Evolutionary conservation across 2,329 filamentous ascomycete genomes (phyloP), one percentile per base, ranked within the genome.

Genomic region (Ilyonectria sp.): DNA sequence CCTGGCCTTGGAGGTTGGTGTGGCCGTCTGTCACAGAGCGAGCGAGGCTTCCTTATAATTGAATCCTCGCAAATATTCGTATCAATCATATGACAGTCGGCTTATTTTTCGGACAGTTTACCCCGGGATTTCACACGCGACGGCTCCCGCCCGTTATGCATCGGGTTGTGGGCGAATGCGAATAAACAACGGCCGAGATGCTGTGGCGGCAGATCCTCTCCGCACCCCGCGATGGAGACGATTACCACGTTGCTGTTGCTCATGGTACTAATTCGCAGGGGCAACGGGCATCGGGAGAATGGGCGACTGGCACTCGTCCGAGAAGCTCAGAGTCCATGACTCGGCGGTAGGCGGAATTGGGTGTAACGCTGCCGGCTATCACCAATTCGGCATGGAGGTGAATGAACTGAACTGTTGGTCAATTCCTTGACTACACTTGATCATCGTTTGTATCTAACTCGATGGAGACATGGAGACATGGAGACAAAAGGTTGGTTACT

Each of bases 221-320:
- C 19, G 9, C 35, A 44, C 57, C 57, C 33, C 35, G 47, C 47
- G 17, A 49, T 19, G 11, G 8, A 26, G 26, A 26, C 26, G 26
- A 26, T 26, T 26, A 53, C 33, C 21, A 60, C 33, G 10, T 19
- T 10, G 37, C 6, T 10, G 10, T 19, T 10, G 37, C 6, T 10
- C 35, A 52, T 19, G n/a, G 5, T 26, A 19, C 44, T n/a, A 59
- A 9, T 23, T 8, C n/a, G 21, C 19, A 37, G 46, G 46, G 21
- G 33, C 44, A 21, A 60, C 57, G 57, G 57, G 57, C 57, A 60
- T 52, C 57, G 57, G 57, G 33, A 60, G 47, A 53, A 43, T 60
- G 57, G 23, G 4, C 33, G 44, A 15, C 46, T 47, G 57, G 50
- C 40, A 35, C 23, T 53, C 33, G 9, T 40, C 29, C 55, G 40